Conservation (phyloP, 31 red algal genomes). For the Asparagopsis taxiformis region DNA sequence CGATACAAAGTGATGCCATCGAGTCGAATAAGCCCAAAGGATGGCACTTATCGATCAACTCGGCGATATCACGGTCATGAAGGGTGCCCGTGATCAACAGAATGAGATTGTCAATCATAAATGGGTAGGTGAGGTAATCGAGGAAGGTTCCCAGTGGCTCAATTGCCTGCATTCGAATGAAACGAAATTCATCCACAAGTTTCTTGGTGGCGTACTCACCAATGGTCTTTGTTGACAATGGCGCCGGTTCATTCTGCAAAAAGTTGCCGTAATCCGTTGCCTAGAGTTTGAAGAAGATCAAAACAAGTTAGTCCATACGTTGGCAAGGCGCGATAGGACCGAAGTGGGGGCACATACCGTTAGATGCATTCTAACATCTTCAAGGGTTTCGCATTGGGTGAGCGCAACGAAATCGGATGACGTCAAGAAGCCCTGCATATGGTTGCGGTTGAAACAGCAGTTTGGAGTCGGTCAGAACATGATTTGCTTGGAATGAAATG, state of each 20-base stretch:
- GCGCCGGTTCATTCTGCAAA: constrained; percentile 89
- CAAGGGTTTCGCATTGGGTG: constrained; percentile 91
- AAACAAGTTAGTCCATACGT: not conserved
- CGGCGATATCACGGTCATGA: constrained; percentile 81
- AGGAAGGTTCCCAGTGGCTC: constrained; percentile 88
- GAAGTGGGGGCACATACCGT: constrained; percentile 59
- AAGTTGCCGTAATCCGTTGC: constrained; percentile 87
- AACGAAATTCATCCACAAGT: constrained; percentile 87
- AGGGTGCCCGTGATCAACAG: constrained; percentile 93
- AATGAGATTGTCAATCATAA: constrained; percentile 99
- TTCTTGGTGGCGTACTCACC: constrained; percentile 74
- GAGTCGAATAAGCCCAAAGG: constrained; percentile 88
- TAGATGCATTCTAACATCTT: constrained; percentile 94
- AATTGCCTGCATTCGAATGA: constrained; percentile 69
- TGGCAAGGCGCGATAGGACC: not conserved
- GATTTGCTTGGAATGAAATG: too few relatives aligned
- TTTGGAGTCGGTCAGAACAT: not conserved
- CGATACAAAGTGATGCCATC: constrained; percentile 83
- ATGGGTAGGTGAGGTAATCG: constrained; percentile 94
- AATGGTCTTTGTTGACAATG: constrained; percentile 76
- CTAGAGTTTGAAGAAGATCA: constrained; percentile 6
- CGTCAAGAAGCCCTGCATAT: constrained; percentile 63
- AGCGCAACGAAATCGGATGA: constrained; percentile 82
- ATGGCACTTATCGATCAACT: constrained; percentile 97
- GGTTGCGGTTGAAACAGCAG: not conserved